Conservation (phyloP, 208 protist genomes). For the Crithidia thermophila region DNA sequence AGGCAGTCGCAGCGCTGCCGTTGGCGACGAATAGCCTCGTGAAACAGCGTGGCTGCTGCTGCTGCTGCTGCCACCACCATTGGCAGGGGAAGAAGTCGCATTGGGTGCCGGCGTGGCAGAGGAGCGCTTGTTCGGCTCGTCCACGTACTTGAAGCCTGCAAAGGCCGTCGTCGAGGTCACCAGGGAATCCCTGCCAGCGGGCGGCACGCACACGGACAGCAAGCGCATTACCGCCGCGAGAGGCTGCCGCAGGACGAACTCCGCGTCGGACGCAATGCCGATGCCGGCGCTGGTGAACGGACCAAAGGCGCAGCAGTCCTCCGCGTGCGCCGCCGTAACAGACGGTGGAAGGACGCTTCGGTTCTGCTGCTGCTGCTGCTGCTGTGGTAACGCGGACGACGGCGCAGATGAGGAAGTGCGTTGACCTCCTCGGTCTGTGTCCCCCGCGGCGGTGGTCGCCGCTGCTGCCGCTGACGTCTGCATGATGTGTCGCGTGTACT, state of each 20-base stretch:
- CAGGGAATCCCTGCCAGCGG: constrained; percentile 12
- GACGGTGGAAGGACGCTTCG: background rate
- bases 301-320: constrained; percentile 66
- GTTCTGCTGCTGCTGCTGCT: background rate
- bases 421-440: too few species aligned
- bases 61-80: background rate
- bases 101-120: background rate
- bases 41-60: background rate
- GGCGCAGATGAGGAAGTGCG: too few species aligned
- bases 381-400: background rate
- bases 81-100: background rate
- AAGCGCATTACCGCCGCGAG: constrained; percentile 51
- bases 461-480: background rate
- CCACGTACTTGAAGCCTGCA: constrained; percentile 25
- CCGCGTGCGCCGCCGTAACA: constrained; percentile 14
- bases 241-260: constrained; percentile 56
- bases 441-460: too few species aligned
- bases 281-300: constrained; percentile 64
- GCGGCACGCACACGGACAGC: constrained; percentile 39
- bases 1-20: background rate
- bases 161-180: constrained; percentile 20
- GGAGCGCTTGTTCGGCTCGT: background rate
- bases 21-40: too few species aligned
- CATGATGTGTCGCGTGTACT: constrained; percentile 10
- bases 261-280: constrained; percentile 37